Conservation (phyloP, 202 grass and related monocot species). For the Hordeum pubiflorum region DNA sequence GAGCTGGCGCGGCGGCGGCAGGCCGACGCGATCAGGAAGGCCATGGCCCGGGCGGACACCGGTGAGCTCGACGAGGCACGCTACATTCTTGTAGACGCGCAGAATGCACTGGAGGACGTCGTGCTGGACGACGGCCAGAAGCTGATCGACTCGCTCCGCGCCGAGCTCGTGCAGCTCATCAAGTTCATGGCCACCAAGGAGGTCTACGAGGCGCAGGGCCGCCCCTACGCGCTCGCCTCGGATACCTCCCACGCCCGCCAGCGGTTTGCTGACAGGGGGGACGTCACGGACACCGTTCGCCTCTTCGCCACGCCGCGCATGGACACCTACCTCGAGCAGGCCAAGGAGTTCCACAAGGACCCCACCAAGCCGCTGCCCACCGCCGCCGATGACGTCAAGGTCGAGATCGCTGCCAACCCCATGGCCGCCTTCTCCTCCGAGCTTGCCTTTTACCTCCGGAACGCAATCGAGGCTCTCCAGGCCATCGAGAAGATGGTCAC, state of each 20-base stretch:
- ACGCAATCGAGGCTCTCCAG: not conserved
- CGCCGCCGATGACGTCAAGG: not conserved
- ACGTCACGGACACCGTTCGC: not conserved
- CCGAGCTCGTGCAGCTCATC: not conserved
- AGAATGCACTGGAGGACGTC: not conserved
- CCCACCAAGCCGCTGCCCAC: not conserved
- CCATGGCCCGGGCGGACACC: not conserved
- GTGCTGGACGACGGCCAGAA: not conserved
- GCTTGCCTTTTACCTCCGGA: conserved; percentile 2
- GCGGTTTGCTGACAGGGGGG: not conserved
- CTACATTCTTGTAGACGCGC: not conserved
- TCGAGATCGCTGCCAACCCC: not conserved
- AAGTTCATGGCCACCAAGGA: not conserved
- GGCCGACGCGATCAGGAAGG: not conserved
- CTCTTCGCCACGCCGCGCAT: not conserved
- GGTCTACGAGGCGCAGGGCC: not conserved
- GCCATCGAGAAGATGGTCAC: not conserved
- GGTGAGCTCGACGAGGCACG: not conserved
- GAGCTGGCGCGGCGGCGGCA: not conserved
- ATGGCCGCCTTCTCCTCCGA: not conserved
- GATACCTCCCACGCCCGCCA: not conserved
- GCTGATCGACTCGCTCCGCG: not conserved
- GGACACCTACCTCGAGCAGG: conserved; percentile 3
- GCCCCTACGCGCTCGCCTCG: not conserved
- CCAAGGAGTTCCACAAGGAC: not conserved